Percentiles rank a stretch among this genome's conserved stretches.
phyloP scores from a whole-genome alignment of 2,329 filamentous ascomycete species.

The Fusarium lateritium region DNA sequence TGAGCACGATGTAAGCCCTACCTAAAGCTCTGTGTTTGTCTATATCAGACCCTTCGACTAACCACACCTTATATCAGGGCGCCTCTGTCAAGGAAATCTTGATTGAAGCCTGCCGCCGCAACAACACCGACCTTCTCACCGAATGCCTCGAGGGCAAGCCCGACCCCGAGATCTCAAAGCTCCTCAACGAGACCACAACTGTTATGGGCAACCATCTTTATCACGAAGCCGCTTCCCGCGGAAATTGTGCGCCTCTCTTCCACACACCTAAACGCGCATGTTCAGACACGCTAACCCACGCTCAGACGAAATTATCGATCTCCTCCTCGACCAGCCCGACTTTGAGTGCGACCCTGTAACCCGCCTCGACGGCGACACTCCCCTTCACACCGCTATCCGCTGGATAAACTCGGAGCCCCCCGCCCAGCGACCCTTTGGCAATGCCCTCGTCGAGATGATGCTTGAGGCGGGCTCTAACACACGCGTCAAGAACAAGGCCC shows the following conservation, averaged over 20 bases:
- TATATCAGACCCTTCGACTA: neutral
- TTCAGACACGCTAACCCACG: constrained; percentile 28
- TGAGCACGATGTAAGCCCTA: constrained; percentile 54
- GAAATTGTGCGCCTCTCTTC: constrained; percentile 79
- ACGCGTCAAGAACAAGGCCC: constrained; percentile 77
- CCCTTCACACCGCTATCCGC: constrained; percentile 83
- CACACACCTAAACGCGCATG: constrained; percentile 3
- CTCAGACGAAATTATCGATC: constrained; percentile 83
- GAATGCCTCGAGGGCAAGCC: constrained; percentile 77
- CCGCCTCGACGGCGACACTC: constrained; percentile 80
- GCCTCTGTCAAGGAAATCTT: constrained; percentile 88
- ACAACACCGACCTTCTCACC: constrained; percentile 88
- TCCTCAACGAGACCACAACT: constrained; percentile 89
- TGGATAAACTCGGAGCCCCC: constrained; percentile 79
- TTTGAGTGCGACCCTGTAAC: constrained; percentile 88
- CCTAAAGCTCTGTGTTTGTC: neutral
- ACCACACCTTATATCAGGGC: constrained; percentile 68
- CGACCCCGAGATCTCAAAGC: constrained; percentile 77
- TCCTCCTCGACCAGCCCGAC: constrained; percentile 85
- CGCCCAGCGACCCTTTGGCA: constrained; percentile 75
- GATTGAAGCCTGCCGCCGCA: constrained; percentile 92
- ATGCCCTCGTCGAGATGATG: constrained; percentile 81
- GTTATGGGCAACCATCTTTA: constrained; percentile 90
- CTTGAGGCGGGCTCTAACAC: constrained; percentile 80
- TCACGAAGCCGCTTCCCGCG: constrained; percentile 88